Evolutionary conservation across 2,329 filamentous ascomycete species (phyloP).

Genomic region (Fusarium buharicum): DNA sequence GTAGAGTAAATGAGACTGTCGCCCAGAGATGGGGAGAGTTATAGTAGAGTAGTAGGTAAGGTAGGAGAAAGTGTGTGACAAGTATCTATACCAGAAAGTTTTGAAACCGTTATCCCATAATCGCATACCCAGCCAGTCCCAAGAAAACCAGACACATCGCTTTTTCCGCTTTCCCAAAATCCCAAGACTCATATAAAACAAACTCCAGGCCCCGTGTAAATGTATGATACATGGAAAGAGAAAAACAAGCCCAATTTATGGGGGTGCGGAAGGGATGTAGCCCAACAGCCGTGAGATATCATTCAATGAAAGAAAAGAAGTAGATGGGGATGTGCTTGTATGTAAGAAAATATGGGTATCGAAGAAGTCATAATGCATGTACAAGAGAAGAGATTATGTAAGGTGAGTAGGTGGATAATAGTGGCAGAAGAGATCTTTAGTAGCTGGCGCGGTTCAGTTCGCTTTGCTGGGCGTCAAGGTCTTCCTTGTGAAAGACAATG

Average conservation of each 20-base stretch:
- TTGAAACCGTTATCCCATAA: slow-evolving; percentile 31
- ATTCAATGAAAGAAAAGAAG: slow-evolving; percentile 28
- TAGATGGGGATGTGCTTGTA: slow-evolving; percentile 20
- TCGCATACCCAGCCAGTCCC: slow-evolving; percentile 15
- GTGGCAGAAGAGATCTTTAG: slow-evolving; percentile 21
- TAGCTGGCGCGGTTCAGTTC: slow-evolving; percentile 41
- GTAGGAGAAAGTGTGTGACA: not conserved
- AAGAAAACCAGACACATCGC: slow-evolving; percentile 19
- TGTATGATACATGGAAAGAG: slow-evolving; percentile 15
- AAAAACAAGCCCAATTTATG: slow-evolving; percentile 20
- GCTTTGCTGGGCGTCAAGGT: slow-evolving; percentile 43
- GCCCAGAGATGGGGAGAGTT: slow-evolving; percentile 19
- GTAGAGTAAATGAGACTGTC: slow-evolving; percentile 16
- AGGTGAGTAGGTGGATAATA: not conserved
- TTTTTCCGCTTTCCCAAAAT: slow-evolving; percentile 36
- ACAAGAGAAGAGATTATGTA: slow-evolving; percentile 8
- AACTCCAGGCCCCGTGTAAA: slow-evolving; percentile 23
- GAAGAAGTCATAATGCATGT: slow-evolving; percentile 39
- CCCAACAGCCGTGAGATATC: slow-evolving; percentile 21
- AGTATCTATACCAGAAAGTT: slow-evolving; percentile 5
- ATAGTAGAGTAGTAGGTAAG: slow-evolving; percentile 25
- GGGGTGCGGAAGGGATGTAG: slow-evolving; percentile 7
- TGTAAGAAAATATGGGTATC: slow-evolving; percentile 38
- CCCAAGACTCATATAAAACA: slow-evolving; percentile 17
- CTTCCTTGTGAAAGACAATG: slow-evolving; percentile 54